Percentiles rank a stretch among this genome's conserved stretches.
These are phyloP conservation scores for Alternaria rosae DNA, from an alignment of 2,329 filamentous ascomycete species.

Conservation along the genomic window DNA sequence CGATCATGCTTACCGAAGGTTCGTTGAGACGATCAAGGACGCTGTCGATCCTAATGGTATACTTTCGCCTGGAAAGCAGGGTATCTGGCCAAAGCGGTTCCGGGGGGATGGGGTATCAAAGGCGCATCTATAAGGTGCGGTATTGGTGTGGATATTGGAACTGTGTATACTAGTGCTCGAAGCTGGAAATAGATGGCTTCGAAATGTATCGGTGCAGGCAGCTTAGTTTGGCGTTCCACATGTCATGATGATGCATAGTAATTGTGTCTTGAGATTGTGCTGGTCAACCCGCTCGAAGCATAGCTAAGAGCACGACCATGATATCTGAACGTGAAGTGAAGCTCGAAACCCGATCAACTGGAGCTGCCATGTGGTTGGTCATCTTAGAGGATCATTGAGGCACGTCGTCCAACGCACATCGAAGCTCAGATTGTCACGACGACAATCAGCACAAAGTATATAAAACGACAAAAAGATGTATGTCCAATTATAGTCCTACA, in stretches of 20 bases:
- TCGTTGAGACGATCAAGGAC: conserved; percentile 45
- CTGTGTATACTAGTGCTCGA: neutral
- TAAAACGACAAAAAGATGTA: conserved; percentile 43
- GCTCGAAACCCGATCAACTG: neutral
- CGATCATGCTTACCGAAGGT: conserved; percentile 39
- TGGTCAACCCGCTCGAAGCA: neutral
- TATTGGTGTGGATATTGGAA: neutral
- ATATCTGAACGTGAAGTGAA: neutral
- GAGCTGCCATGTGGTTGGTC: neutral
- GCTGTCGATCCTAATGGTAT: conserved; percentile 44
- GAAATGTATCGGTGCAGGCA: neutral
- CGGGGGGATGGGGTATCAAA: conserved; percentile 30
- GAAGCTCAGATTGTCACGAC: neutral
- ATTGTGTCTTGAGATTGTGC: neutral
- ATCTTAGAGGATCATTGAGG: neutral
- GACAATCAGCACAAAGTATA: neutral
- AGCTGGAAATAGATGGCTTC: neutral
- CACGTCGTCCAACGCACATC: neutral
- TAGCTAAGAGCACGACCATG: too few relatives aligned
- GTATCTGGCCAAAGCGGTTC: conserved; percentile 42
- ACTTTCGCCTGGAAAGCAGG: conserved; percentile 41
- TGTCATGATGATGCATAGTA: neutral
- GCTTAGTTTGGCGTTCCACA: neutral
- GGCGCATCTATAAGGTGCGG: conserved; percentile 25
- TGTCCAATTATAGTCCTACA: conserved; percentile 59